These are phyloP conservation scores for Lathyrus oleraceus DNA, from an alignment of 306 rosid genomes.

Conservation along the genomic window DNA sequence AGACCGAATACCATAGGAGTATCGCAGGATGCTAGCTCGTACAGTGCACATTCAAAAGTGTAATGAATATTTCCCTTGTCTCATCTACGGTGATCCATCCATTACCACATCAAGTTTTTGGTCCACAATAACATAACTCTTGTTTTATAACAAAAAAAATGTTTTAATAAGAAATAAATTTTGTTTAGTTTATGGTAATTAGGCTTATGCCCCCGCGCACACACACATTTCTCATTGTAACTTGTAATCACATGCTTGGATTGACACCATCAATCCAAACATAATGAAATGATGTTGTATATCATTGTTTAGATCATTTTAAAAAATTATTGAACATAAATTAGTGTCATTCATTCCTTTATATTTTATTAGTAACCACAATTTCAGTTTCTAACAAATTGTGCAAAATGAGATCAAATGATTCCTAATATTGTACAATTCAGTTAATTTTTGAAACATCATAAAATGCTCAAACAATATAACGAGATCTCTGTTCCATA, in stretches of 20 bases:
- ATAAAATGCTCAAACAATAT: not conserved
- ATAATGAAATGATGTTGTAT: too few species aligned
- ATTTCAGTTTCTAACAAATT: too few species aligned
- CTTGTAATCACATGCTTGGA: not conserved
- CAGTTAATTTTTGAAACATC: not conserved
- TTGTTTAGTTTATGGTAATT: not conserved
- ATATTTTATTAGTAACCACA: too few species aligned
- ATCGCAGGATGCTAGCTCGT: too few species aligned
- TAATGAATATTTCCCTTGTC: too few species aligned
- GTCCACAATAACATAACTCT: not conserved
- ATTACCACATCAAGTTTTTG: not conserved
- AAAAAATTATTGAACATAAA: too few species aligned
- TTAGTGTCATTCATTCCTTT: not conserved
- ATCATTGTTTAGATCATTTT: too few species aligned
- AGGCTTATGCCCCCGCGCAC: not conserved
- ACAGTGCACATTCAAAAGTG: too few species aligned
- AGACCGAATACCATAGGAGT: too few species aligned
- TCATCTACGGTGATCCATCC: too few species aligned
- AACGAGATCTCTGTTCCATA: not conserved
- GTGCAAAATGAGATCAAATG: not conserved
- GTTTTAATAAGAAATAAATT: not conserved
- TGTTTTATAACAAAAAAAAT: not conserved
- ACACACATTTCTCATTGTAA: not conserved
- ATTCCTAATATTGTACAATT: not conserved
- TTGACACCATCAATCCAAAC: too few species aligned